These are phyloP conservation scores for Aureobasidium sp. DNA, from an alignment of 2,329 filamentous ascomycete species.

Conservation along the genomic window DNA sequence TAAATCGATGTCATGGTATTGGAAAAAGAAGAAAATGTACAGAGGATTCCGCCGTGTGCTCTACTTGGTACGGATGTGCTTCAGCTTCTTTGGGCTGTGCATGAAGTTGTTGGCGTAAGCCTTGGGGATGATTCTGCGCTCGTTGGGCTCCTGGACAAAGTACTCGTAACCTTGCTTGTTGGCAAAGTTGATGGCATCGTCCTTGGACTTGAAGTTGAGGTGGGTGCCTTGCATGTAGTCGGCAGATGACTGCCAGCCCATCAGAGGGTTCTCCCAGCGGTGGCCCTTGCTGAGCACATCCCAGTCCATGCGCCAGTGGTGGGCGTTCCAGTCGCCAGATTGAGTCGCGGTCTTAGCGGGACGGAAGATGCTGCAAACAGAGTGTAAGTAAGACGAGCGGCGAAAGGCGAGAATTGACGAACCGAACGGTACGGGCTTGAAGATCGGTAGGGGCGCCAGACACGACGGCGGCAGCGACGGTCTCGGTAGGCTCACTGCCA, in stretches of 20 bases:
- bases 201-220: constrained; percentile 84
- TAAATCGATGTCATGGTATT: constrained; percentile 14
- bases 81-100: constrained; percentile 78
- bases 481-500: constrained; percentile 71
- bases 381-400: constrained; percentile 17
- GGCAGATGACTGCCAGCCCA: constrained; percentile 96
- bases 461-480: constrained; percentile 73
- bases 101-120: constrained; percentile 96
- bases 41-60: constrained; percentile 9
- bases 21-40: constrained; percentile 13
- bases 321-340: constrained; percentile 77
- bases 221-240: constrained; percentile 94
- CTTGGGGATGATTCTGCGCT: constrained; percentile 79
- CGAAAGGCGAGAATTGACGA: constrained; percentile 29
- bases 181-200: constrained; percentile 89
- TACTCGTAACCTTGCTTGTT: constrained; percentile 99
- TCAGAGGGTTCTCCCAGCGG: constrained; percentile 96
- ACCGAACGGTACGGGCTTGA: constrained; percentile 91
- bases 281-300: constrained; percentile 87
- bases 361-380: constrained; percentile 68
- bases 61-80: constrained; percentile 72
- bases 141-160: constrained; percentile 94
- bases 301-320: constrained; percentile 98
- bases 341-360: constrained; percentile 93
- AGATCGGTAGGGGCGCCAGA: constrained; percentile 92